Evolutionary conservation across 2,329 filamentous ascomycete species (phyloP), one percentile per base, ranked within the genome.

Genomic region (Arthroderma sp.): DNA sequence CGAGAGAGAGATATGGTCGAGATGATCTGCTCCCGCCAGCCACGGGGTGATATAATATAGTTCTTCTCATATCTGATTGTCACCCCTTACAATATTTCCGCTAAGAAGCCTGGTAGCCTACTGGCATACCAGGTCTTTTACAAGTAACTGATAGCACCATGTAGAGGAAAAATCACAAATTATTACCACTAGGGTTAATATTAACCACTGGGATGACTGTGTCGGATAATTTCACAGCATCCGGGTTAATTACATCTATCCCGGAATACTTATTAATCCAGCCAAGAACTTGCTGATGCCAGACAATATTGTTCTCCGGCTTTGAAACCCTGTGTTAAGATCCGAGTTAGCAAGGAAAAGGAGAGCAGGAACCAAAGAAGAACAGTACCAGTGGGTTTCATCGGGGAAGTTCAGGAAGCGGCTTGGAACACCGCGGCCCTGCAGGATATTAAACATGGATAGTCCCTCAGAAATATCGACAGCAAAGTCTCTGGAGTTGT

Each of bases 401-500:
- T 85, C 86, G 0, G 85, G 84, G 59, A 94, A 94, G 15, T 79
- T 81, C 52, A 94, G 58, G 51, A 94, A 77, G 52, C 81, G 79
- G 61, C 84, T 91, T 15, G 84, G 80, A 1, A 94, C 73, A 0
- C 78, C 78, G 43, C 75, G 74, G 27, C 78, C 75, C 64, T 94
- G 87, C 29, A 94, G 68, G 5, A 87, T 80, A 51, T 94, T 93
- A 67, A 94, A 94, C 43, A 85, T 83, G 2, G 83, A 76, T 43
- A 94, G 63, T 0, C 87, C 88, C 62, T 95, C 89, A 0, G 81
- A 78, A 44, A 96, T 80, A 0, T 87, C 83, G 28, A 95, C 68
- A 11, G 89, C 77, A 60, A 94, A 96, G 62, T 96, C 89, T 30
- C 91, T 72, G 55, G 91, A 85, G 57, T 80, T 89, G 63, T 96